Evolutionary conservation across 2,329 filamentous ascomycete species (phyloP), one percentile per base, ranked within the genome.

Genomic region (Albophoma yamanashiensis): DNA sequence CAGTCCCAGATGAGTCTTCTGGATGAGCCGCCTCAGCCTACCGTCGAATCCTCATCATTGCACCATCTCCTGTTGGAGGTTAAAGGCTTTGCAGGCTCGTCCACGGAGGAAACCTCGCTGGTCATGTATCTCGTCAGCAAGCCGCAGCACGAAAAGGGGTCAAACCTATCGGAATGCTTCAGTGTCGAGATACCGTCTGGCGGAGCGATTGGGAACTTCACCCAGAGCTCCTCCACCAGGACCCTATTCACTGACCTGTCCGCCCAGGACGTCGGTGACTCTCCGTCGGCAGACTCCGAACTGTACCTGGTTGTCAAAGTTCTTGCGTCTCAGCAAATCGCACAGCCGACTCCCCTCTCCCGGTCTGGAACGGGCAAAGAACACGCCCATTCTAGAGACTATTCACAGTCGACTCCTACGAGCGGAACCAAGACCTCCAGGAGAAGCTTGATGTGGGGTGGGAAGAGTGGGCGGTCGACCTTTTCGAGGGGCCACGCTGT

Each of bases 1-100:
- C 95, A 99, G 76, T 95, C 94, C 5, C 85, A 92, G 70, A 99
- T 99, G 94, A 96, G 92, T 73, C 82, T 97, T 67, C 79, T 99
- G 55, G 88, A 96, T 61, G 88, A 90, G 66, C 85, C 87, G n/a
- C 92, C 92, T 0, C 82, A 84, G 25, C 79, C 84, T 4, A 78
- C 83, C 12, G 74, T 84, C 20, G 92, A 91, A 66, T 81, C 87
- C 57, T 86, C 84, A 1, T 80, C 89, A 42, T 76, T 96, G 58
- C 89, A 96, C 70, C 88, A 97, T 66, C 74, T 95, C 6, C 79
- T 96, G 61, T 82, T 97, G 38, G 91, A 96, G 67, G 82, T 97
- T 62, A 92, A 89, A 68, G 87, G 88, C 11, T 88, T 97, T 63
- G 86, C 88, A 1, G 91, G 91, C 17, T 84, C 88, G 40, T 86